Conservation (phyloP, 768 basidiomycete species). For the Kwoniella dejecticola region DNA sequence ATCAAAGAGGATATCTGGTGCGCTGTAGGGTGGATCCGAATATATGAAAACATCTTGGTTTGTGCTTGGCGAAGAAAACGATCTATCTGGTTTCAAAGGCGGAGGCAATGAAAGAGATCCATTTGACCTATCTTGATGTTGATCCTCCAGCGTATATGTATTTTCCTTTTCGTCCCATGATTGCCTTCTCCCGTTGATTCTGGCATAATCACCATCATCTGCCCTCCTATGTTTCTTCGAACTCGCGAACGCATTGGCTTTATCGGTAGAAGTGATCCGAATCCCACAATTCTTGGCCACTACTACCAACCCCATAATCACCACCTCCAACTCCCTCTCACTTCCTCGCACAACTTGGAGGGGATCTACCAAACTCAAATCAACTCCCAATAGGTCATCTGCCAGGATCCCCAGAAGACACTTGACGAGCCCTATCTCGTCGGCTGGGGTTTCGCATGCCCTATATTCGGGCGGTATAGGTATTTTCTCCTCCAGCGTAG, state of each 20-base stretch:
- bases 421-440: conserved; percentile 29
- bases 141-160: not conserved
- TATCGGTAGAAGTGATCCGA: too few relatives aligned
- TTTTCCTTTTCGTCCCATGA: not conserved
- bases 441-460: conserved; percentile 9
- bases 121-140: not conserved
- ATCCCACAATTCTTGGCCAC: conserved; percentile 31
- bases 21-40: too few relatives aligned
- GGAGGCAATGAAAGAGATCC: not conserved
- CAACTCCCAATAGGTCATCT: conserved; percentile 30
- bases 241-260: too few relatives aligned
- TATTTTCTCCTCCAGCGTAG: conserved; percentile 13
- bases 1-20: too few relatives aligned
- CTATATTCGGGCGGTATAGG: conserved; percentile 10
- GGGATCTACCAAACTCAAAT: conserved; percentile 30
- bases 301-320: conserved; percentile 34
- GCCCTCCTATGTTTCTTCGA: too few relatives aligned
- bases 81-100: conserved; percentile 11
- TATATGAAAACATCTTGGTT: not conserved
- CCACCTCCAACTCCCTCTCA: conserved; percentile 22
- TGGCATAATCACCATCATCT: too few relatives aligned
- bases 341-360: conserved; percentile 15
- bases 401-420: conserved; percentile 31
- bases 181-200: too few relatives aligned
- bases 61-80: not conserved